Percentiles rank a stretch among this genome's conserved stretches.
Conservation (phyloP, 2,329 filamentous ascomycete genomes). For the Stagonosporopsis chrysanthemi region DNA sequence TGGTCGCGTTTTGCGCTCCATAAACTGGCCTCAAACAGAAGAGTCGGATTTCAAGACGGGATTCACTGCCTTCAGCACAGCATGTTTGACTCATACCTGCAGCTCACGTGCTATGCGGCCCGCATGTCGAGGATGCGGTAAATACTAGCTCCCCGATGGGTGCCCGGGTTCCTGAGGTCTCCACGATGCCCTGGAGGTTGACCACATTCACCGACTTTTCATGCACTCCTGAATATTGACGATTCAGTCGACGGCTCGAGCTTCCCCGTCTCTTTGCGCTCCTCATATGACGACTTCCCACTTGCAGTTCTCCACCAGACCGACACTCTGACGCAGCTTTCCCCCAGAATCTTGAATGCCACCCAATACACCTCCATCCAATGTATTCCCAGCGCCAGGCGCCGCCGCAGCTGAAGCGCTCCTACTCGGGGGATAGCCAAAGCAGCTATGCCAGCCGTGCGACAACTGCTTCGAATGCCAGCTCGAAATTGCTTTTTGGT, state of each 20-base stretch:
- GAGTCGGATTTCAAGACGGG: constrained; percentile 24
- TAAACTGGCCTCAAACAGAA: constrained; percentile 41
- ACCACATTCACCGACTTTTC: constrained; percentile 28
- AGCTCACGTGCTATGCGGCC: constrained; percentile 44
- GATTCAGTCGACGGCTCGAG: constrained; percentile 18
- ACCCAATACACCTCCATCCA: constrained; percentile 19
- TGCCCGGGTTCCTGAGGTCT: constrained; percentile 45
- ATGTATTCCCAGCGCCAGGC: constrained; percentile 47
- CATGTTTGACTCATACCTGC: constrained; percentile 54
- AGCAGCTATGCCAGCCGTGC: constrained; percentile 46
- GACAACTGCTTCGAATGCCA: constrained; percentile 47
- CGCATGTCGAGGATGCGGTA: constrained; percentile 35
- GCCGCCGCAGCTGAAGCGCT: constrained; percentile 50
- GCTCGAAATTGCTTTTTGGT: constrained; percentile 57
- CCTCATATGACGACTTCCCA: constrained; percentile 20
- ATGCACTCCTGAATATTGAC: constrained; percentile 25
- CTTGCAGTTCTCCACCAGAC: constrained; percentile 21
- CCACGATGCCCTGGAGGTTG: constrained; percentile 26
- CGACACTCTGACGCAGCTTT: constrained; percentile 20
- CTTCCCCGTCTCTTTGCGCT: constrained; percentile 20
- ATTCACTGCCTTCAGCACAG: constrained; percentile 23
- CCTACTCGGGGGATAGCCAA: constrained; percentile 47
- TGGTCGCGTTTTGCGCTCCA: constrained; percentile 51
- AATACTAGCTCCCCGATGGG: constrained; percentile 40
- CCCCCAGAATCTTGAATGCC: constrained; percentile 28